Evolutionary conservation across 257 asterid species (phyloP).

Genomic region (Capsicum rhomboideum): DNA sequence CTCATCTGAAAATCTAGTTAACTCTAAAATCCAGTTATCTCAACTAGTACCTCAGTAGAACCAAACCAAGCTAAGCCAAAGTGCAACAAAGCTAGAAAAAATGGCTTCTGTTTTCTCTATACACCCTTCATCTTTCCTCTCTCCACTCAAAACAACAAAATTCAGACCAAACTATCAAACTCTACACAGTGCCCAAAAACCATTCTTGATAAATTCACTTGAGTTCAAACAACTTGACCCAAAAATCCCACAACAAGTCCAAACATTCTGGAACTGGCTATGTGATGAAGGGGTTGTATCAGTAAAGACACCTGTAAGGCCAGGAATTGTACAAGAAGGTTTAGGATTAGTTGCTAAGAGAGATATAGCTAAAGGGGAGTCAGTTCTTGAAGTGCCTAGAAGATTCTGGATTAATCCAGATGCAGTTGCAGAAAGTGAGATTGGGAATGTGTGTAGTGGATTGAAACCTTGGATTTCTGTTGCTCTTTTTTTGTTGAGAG

Average conservation of each 20-base stretch:
- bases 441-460: slow-evolving; percentile 64
- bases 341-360: slow-evolving; percentile 79
- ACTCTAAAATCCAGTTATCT: background rate
- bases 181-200: slow-evolving; percentile 23
- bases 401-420: slow-evolving; percentile 82
- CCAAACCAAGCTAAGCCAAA: background rate
- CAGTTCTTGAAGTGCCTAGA: slow-evolving; percentile 87
- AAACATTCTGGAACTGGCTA: slow-evolving; percentile 87
- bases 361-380: slow-evolving; percentile 54
- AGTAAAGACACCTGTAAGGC: slow-evolving; percentile 67
- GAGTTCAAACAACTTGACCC: slow-evolving; percentile 41
- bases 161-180: slow-evolving; percentile 5
- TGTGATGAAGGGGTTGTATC: slow-evolving; percentile 77
- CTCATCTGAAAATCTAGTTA: slow-evolving; percentile 27
- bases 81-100: background rate
- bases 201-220: slow-evolving; percentile 25
- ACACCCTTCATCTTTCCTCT: slow-evolving; percentile 19
- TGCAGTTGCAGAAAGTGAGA: slow-evolving; percentile 63
- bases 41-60: background rate
- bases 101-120: slow-evolving; percentile 45
- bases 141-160: slow-evolving; percentile 15
- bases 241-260: slow-evolving; percentile 47
- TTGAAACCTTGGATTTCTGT: slow-evolving; percentile 89
- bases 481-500: slow-evolving; percentile 72
- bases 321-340: slow-evolving; percentile 85